Conservation (phyloP, 305 asterid genomes). For the Rubia tinctorum region DNA sequence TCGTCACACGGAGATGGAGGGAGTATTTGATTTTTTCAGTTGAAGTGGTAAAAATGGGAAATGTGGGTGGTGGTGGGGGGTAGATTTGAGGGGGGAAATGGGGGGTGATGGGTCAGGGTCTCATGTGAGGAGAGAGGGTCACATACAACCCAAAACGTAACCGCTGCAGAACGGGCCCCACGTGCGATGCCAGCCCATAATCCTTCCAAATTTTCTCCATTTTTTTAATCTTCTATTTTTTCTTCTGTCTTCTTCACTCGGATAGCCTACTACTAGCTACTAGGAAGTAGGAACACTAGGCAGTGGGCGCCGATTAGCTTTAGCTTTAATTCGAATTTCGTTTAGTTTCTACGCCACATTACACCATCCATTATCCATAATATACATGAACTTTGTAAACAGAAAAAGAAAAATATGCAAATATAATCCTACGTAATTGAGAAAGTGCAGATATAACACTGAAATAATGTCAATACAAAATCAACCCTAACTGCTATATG, state of each 20-base stretch:
- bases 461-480: too few species aligned
- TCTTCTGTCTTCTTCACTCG: not conserved
- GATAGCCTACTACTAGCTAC: not conserved
- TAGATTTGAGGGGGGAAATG: constrained; percentile 8
- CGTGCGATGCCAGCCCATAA: constrained; percentile 7
- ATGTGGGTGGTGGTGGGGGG: not conserved
- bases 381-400: too few species aligned
- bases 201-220: not conserved
- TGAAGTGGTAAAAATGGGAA: not conserved
- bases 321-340: too few species aligned
- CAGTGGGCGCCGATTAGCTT: not conserved
- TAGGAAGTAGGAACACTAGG: too few species aligned
- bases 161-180: constrained; percentile 19
- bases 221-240: not conserved
- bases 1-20: too few species aligned
- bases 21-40: too few species aligned
- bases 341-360: too few species aligned
- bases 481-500: too few species aligned
- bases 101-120: constrained; percentile 13
- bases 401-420: too few species aligned
- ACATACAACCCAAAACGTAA: constrained; percentile 22
- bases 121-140: constrained; percentile 15
- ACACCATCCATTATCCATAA: too few species aligned
- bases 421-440: too few species aligned
- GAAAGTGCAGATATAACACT: too few species aligned